These are phyloP conservation scores for Hyphopichia khmerensis DNA, from an alignment of 1,139 yeast species.

Conservation along the genomic window DNA sequence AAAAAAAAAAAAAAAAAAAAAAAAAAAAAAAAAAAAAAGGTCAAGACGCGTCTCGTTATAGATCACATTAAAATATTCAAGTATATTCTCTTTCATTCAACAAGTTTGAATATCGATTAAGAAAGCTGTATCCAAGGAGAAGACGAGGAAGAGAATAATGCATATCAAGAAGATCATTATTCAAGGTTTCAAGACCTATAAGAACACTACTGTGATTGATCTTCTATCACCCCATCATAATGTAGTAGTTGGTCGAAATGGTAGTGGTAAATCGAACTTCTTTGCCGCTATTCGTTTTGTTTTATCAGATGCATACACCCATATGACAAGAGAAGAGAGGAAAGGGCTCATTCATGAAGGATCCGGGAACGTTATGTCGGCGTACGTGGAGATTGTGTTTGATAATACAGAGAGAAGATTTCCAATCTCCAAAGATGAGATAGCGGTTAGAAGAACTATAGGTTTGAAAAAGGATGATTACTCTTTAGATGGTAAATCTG, in stretches of 20 bases:
- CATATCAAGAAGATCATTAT: conserved; percentile 56
- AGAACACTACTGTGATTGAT: conserved; percentile 78
- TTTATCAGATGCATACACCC: conserved; percentile 84
- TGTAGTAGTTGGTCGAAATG: conserved; percentile 93
- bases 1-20: background rate
- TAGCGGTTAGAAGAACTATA: conserved; percentile 79
- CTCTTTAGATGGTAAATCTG: conserved; percentile 73
- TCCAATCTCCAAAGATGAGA: conserved; percentile 67
- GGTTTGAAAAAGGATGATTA: conserved; percentile 92
- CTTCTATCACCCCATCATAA: conserved; percentile 78
- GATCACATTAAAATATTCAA: background rate
- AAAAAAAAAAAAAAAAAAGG: background rate
- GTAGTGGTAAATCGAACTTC: conserved; percentile 95
- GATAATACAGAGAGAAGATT: conserved; percentile 79
- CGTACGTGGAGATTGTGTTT: conserved; percentile 86
- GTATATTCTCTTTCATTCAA: no score
- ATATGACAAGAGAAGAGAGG: conserved; percentile 85
- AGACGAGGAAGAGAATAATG: conserved; percentile 23
- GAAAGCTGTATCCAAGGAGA: no score
- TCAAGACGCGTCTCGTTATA: background rate
- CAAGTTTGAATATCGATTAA: no score
- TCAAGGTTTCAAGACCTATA: conserved; percentile 94
- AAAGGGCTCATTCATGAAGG: conserved; percentile 89
- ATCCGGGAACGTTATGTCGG: conserved; percentile 88
- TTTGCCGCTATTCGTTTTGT: conserved; percentile 96